phyloP scores from a whole-genome alignment of 768 basidiomycete species.

The Lepiota venenata region DNA sequence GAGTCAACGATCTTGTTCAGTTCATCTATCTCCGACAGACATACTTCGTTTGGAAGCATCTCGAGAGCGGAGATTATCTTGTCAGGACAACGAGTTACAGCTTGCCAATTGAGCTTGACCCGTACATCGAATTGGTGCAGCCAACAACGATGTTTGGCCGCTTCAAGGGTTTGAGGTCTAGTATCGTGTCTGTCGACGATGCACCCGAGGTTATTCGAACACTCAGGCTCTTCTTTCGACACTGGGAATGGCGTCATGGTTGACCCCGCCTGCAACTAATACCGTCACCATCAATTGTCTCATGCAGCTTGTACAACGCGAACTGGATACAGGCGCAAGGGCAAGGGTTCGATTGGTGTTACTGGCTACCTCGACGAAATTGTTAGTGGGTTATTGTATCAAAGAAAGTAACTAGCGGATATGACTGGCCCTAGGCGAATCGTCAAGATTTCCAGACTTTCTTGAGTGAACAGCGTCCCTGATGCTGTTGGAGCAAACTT shows the following conservation, averaged over 20 bases:
- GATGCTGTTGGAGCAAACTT: conserved; percentile 47
- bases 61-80: conserved; percentile 41
- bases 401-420: not conserved
- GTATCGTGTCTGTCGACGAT: conserved; percentile 27
- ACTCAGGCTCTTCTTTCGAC: conserved; percentile 15
- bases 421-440: conserved; percentile 29
- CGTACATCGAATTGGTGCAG: conserved; percentile 62
- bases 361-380: conserved; percentile 41
- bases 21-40: conserved; percentile 29
- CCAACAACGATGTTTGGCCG: conserved; percentile 70
- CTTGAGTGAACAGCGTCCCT: conserved; percentile 42
- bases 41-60: conserved; percentile 53
- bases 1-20: not conserved
- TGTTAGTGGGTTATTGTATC: not conserved
- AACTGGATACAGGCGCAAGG: conserved; percentile 38
- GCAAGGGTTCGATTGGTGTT: conserved; percentile 48
- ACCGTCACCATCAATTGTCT: conserved; percentile 51
- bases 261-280: conserved; percentile 44
- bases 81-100: conserved; percentile 66
- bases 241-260: conserved; percentile 33
- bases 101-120: conserved; percentile 52
- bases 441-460: conserved; percentile 46
- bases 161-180: conserved; percentile 41
- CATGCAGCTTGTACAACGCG: conserved; percentile 50
- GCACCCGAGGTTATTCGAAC: conserved; percentile 20